phyloP scores from a whole-genome alignment of 2,329 filamentous ascomycete genomes.

The Trichoderma sp. region DNA sequence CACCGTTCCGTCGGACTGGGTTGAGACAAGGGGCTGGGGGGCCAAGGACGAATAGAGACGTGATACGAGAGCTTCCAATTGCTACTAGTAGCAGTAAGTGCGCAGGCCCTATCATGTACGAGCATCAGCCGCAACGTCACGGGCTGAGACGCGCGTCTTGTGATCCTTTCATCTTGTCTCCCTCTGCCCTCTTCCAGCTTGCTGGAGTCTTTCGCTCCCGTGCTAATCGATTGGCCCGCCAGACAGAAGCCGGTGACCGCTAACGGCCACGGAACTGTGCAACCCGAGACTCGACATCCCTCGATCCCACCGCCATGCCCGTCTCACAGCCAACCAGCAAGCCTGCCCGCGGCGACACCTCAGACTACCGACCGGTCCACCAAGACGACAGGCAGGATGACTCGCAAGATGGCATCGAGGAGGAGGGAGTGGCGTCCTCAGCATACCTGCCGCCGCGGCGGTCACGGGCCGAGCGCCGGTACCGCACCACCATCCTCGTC shows the following conservation, averaged over 20 bases:
- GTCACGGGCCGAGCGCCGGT: slow-evolving; percentile 35
- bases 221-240: not conserved
- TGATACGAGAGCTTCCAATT: not conserved
- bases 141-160: slow-evolving; percentile 14
- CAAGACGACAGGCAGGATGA: slow-evolving; percentile 37
- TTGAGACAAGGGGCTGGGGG: not conserved
- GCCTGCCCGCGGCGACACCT: slow-evolving; percentile 12
- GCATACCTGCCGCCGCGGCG: slow-evolving; percentile 28
- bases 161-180: slow-evolving; percentile 24
- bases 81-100: too few species aligned
- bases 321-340: slow-evolving; percentile 12
- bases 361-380: slow-evolving; percentile 41
- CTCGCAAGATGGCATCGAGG: slow-evolving; percentile 29
- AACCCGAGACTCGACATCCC: slow-evolving; percentile 6
- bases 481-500: slow-evolving; percentile 38
- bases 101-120: not conserved
- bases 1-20: slow-evolving; percentile 15
- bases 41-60: not conserved
- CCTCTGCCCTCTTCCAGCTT: slow-evolving; percentile 2
- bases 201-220: not conserved
- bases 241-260: not conserved
- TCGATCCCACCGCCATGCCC: slow-evolving; percentile 9
- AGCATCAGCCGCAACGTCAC: slow-evolving; percentile 15
- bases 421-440: slow-evolving; percentile 14
- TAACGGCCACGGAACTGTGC: not conserved